Conservation (phyloP, 768 basidiomycete species). For the Rhizopogon sp. region DNA sequence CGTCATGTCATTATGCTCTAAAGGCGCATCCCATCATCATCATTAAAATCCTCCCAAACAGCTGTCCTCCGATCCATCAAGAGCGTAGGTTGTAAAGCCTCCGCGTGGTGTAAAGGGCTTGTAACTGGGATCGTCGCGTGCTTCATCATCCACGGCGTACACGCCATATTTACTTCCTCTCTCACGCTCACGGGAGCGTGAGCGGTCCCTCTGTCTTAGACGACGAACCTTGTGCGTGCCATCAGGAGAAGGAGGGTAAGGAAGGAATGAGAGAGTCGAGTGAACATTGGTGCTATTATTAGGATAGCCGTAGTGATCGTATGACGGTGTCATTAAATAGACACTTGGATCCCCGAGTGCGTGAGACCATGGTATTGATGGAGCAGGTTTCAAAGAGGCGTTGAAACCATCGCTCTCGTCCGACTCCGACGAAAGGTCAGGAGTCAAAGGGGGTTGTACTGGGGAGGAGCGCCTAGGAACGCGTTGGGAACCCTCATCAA, state of each 20-base stretch:
- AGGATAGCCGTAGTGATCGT: conserved; percentile 3
- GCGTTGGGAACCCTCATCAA: conserved; percentile 10
- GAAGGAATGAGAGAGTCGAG: conserved; percentile 4
- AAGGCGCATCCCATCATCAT: background rate
- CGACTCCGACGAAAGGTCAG: conserved; percentile 56
- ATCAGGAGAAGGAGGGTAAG: conserved; percentile 3
- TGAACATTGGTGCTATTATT: conserved; percentile 1
- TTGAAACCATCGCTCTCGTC: conserved; percentile 58
- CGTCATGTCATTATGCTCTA: background rate
- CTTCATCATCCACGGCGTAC: conserved; percentile 6
- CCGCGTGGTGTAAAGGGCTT: conserved; percentile 2
- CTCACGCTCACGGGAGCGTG: conserved; percentile 8
- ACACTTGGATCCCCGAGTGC: conserved; percentile 8
- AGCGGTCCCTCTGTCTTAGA: conserved; percentile 10
- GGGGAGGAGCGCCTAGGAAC: conserved; percentile 9
- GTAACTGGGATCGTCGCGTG: conserved; percentile 3
- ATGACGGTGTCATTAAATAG: background rate
- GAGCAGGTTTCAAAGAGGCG: conserved; percentile 7
- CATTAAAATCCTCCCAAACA: conserved; percentile 15
- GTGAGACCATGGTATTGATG: conserved; percentile 18
- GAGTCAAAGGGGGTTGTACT: conserved; percentile 46
- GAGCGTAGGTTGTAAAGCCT: background rate
- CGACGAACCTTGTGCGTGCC: conserved; percentile 8
- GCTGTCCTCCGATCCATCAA: conserved; percentile 6
- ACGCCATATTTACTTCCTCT: conserved; percentile 3